A percentile compares a stretch with the other conserved stretches of the same genome.
These are phyloP conservation scores for Cerioporus squamosus DNA, from an alignment of 1,284 basidiomycete genomes.

Conservation along the genomic window DNA sequence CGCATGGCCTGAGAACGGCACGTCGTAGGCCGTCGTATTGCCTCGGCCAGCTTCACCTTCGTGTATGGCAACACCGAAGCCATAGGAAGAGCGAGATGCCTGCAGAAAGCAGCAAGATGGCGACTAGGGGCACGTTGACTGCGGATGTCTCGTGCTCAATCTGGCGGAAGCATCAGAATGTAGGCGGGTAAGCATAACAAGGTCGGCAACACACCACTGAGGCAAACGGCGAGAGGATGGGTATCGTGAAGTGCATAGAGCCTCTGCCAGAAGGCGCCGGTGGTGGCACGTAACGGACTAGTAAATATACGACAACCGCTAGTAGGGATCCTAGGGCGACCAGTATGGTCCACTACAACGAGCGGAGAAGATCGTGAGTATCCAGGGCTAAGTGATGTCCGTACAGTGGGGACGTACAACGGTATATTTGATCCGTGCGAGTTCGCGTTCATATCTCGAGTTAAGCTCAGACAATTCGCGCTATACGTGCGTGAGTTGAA, in stretches of 20 bases:
- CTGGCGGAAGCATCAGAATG: constrained; percentile 35
- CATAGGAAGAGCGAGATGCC: constrained; percentile 10
- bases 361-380: not conserved
- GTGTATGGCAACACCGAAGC: constrained; percentile 9
- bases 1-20: no score
- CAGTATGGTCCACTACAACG: constrained; percentile 11
- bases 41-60: not conserved
- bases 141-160: constrained; percentile 66
- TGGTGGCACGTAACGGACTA: not conserved
- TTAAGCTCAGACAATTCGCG: constrained; percentile 8
- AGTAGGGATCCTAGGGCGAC: not conserved
- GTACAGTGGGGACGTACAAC: not conserved
- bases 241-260: constrained; percentile 67
- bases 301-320: not conserved
- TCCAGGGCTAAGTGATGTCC: not conserved
- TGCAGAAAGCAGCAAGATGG: constrained; percentile 30
- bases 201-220: constrained; percentile 54
- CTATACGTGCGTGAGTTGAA: not conserved
- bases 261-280: constrained; percentile 5
- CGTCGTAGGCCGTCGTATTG: no score
- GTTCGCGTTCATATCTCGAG: constrained; percentile 1
- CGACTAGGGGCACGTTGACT: constrained; percentile 49
- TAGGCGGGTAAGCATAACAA: not conserved
- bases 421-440: constrained; percentile 5
- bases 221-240: constrained; percentile 68